Conservation (phyloP, 2,329 filamentous ascomycete genomes). For the Aspergillus oerlinghausenensis region DNA sequence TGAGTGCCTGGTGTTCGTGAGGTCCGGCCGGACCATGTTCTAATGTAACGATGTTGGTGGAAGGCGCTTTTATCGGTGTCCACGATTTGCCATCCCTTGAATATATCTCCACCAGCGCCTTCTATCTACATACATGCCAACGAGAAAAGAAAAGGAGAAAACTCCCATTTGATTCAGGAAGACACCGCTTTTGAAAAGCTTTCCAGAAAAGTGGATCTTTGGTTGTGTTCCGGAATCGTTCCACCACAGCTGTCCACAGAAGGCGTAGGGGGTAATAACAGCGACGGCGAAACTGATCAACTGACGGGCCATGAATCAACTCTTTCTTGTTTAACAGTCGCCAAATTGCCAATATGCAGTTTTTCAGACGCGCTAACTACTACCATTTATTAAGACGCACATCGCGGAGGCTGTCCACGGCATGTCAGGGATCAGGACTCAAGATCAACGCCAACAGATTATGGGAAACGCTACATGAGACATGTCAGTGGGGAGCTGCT, state of each 20-base stretch:
- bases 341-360: neutral
- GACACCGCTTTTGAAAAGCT: neutral
- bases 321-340: neutral
- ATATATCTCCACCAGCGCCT: neutral
- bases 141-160: neutral
- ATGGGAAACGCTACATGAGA: slow-evolving; percentile 28
- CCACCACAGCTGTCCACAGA: neutral
- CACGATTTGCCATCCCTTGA: neutral
- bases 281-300: too few species aligned
- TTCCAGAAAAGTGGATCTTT: neutral
- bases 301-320: neutral
- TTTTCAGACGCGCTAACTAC: neutral
- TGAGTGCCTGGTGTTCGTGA: neutral
- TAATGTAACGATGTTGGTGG: neutral
- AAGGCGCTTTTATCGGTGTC: neutral
- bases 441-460: slow-evolving; percentile 24
- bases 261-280: neutral
- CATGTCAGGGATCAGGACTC: slow-evolving; percentile 17
- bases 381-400: neutral
- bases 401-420: neutral
- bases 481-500: slow-evolving; percentile 29
- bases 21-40: neutral
- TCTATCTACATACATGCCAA: neutral
- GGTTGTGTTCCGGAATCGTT: neutral
- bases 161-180: neutral